These are phyloP conservation scores for Rhizopogon roseolus DNA, from an alignment of 768 basidiomycete species.

Conservation along the genomic window DNA sequence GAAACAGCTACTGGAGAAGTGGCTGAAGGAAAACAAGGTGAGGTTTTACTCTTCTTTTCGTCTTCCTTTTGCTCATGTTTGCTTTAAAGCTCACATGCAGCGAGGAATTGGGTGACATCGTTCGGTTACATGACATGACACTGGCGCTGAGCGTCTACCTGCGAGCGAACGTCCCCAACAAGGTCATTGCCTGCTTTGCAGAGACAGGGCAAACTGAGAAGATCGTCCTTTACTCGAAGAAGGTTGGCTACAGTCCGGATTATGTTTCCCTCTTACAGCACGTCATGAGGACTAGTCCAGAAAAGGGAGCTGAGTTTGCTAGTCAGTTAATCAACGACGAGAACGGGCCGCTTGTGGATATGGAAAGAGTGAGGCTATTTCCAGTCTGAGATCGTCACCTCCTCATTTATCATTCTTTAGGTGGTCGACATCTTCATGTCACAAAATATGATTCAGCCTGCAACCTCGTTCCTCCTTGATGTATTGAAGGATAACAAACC, in stretches of 20 bases:
- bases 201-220: conserved; percentile 99
- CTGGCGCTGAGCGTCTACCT: conserved; percentile 96
- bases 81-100: conserved; percentile 85
- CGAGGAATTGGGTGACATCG: conserved; percentile 97
- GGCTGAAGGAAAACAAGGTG: conserved; percentile 99
- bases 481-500: conserved; percentile 98
- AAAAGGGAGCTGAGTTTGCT: conserved; percentile 99
- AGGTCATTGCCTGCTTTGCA: conserved; percentile 98
- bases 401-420: conserved; percentile 27
- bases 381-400: neutral
- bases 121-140: conserved; percentile 92
- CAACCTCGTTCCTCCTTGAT: conserved; percentile 95
- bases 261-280: conserved; percentile 92
- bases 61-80: neutral
- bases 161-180: conserved; percentile 96
- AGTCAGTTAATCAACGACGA: conserved; percentile 92
- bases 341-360: conserved; percentile 83
- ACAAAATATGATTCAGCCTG: conserved; percentile 99
- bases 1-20: conserved; percentile 96
- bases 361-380: conserved; percentile 66
- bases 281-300: conserved; percentile 92
- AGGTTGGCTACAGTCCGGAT: conserved; percentile 91
- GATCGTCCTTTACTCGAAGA: conserved; percentile 96
- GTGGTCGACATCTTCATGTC: conserved; percentile 99
- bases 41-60: neutral